phyloP scores from a whole-genome alignment of 768 basidiomycete species.

The Tylopilus vinaceipallidus region DNA sequence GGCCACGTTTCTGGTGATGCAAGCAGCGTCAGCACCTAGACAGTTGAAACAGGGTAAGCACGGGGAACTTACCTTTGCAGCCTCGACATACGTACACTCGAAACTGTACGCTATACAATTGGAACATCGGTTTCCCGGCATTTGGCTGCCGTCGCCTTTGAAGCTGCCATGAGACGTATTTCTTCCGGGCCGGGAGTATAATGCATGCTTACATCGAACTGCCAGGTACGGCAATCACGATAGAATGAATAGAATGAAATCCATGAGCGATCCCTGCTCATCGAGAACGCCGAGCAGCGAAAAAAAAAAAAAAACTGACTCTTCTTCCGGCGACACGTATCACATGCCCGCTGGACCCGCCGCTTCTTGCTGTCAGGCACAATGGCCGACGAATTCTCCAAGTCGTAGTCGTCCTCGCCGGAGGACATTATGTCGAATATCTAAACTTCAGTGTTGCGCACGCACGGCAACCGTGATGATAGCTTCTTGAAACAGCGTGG shows the following conservation, averaged over 20 bases:
- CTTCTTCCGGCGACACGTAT: constrained; percentile 82
- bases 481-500: too few species aligned
- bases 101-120: constrained; percentile 50
- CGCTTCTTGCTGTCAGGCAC: constrained; percentile 57
- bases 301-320: constrained; percentile 41
- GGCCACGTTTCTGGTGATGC: constrained; percentile 39
- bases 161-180: background rate
- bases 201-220: constrained; percentile 26
- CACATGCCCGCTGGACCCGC: constrained; percentile 76
- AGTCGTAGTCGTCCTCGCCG: constrained; percentile 58
- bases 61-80: constrained; percentile 44
- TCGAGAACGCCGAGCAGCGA: background rate
- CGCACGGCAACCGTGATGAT: too few species aligned
- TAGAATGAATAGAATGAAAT: background rate
- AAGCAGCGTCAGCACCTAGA: too few species aligned
- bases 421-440: constrained; percentile 42
- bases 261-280: background rate
- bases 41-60: background rate
- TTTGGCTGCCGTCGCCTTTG: constrained; percentile 59
- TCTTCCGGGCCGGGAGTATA: background rate
- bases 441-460: background rate
- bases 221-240: background rate
- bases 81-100: constrained; percentile 55
- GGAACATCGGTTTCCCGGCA: constrained; percentile 52
- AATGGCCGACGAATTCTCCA: constrained; percentile 30